Percentiles rank a stretch among this genome's conserved stretches.
phyloP scores from a whole-genome alignment of 2,329 filamentous ascomycete species.

The Lecanicillium sp. region DNA sequence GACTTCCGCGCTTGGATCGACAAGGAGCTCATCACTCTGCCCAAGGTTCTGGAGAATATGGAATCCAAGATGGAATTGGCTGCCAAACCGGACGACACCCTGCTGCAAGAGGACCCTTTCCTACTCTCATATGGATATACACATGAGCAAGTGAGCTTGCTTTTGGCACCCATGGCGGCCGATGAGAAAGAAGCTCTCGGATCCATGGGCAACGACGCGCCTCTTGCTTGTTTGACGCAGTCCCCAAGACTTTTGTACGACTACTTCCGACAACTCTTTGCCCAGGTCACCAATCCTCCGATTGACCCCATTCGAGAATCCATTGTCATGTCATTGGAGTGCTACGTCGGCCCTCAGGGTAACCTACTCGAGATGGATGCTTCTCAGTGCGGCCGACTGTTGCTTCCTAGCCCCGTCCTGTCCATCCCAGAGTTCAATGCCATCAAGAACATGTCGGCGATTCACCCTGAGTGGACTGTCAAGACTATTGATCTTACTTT shows the following conservation, averaged over 20 bases:
- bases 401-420: slow-evolving; percentile 81
- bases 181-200: slow-evolving; percentile 96
- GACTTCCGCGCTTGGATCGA: slow-evolving; percentile 88
- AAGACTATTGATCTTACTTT: slow-evolving; percentile 91
- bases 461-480: slow-evolving; percentile 77
- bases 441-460: slow-evolving; percentile 64
- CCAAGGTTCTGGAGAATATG: slow-evolving; percentile 60
- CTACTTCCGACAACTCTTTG: slow-evolving; percentile 96
- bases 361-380: slow-evolving; percentile 92
- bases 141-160: slow-evolving; percentile 85
- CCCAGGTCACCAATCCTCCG: slow-evolving; percentile 94
- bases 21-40: slow-evolving; percentile 74
- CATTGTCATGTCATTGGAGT: slow-evolving; percentile 96
- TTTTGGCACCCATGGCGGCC: slow-evolving; percentile 91
- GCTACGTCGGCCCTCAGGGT: slow-evolving; percentile 91
- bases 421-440: slow-evolving; percentile 88
- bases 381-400: slow-evolving; percentile 77
- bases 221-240: slow-evolving; percentile 82
- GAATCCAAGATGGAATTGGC: slow-evolving; percentile 56
- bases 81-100: slow-evolving; percentile 57
- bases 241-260: slow-evolving; percentile 86
- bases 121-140: slow-evolving; percentile 89
- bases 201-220: slow-evolving; percentile 96
- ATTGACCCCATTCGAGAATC: slow-evolving; percentile 97
- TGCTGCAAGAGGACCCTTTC: slow-evolving; percentile 76